Evolutionary conservation across 139 green algal species (phyloP), one percentile per base, ranked within the genome.

Genomic region (Nannochloris sp.): DNA sequence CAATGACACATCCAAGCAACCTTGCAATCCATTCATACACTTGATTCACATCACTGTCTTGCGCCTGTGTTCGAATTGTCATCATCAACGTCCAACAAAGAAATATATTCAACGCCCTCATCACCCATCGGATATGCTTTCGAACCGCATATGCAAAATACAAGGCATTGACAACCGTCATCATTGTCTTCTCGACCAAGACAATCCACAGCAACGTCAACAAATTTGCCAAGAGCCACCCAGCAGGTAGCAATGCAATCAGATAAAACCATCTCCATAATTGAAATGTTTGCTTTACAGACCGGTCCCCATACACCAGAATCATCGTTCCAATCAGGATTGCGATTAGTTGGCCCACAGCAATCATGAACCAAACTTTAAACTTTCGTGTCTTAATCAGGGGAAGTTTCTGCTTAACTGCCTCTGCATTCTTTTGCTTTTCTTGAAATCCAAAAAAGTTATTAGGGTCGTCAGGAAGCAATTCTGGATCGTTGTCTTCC

Each of bases 1-100:
- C 61, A 49, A 80, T 78, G 18, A 87, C 27, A 63, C 85, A 90
- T 40, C 78, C 68, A 57, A 73, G 40, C 40, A 85, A 43, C 49
- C 57, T 48, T 11, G 72, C 59, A 24, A 71, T 48, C 21, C 69
- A 65, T n/a, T 63, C 31, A 44, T 69, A 72, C 6, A 40, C 57
- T 9, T 37, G 54, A 25, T 44, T 18, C 10, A 60, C 48, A 4
- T 23, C 23, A 4, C 2, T 16, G 21, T 60, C 48, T 43, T 68
- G 44, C 3, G 31, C n/a, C 24, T 5, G 12, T 12, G 43, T 25
- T 9, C 11, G 23, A 10, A 37, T 18, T 3, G 29, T 79, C 71
- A 78, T 72, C 44, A 66, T 67, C 11, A 60, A 50, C 4, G 50
- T 64, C 66, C 60, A 64, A 57, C 56, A 73, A 1, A 37, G 50